These are phyloP conservation scores for Phytophthora sojae DNA, from an alignment of 352 stramenopile species.

Conservation along the genomic window DNA sequence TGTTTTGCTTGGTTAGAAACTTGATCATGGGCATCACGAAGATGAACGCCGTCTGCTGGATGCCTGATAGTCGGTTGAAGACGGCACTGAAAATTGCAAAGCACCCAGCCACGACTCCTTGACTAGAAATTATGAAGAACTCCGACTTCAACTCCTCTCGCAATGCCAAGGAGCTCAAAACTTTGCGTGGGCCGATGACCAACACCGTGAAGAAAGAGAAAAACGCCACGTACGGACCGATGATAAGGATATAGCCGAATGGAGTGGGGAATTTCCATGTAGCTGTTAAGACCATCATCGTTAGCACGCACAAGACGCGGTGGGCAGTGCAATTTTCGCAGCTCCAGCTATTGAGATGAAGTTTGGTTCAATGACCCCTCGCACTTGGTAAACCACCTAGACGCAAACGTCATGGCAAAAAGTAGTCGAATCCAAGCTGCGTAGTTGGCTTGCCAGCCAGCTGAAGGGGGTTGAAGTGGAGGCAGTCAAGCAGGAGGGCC, in stretches of 20 bases:
- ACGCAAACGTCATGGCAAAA: constrained; percentile 13
- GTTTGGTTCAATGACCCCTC: constrained; percentile 9
- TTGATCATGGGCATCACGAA: constrained; percentile 26
- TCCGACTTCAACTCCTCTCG: constrained; percentile 12
- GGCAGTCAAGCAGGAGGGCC: constrained; percentile 23
- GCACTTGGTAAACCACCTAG: constrained; percentile 15
- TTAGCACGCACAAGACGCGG: constrained; percentile 7
- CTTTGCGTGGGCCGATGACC: background rate
- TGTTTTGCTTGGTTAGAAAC: constrained; percentile 28
- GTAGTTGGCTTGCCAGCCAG: constrained; percentile 25
- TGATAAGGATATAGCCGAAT: constrained; percentile 19
- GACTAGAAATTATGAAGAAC: constrained; percentile 14
- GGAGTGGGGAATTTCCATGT: constrained; percentile 30
- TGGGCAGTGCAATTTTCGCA: constrained; percentile 10
- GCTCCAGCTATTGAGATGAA: constrained; percentile 10
- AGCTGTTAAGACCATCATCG: constrained; percentile 8
- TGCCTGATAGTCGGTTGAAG: constrained; percentile 10
- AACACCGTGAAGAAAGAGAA: constrained; percentile 16
- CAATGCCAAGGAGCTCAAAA: background rate
- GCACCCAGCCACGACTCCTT: constrained; percentile 13
- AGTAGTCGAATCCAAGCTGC: constrained; percentile 23
- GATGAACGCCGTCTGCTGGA: constrained; percentile 14
- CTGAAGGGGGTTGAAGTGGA: constrained; percentile 20
- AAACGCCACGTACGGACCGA: constrained; percentile 4
- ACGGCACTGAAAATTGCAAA: constrained; percentile 24